Base-by-base conservation (phyloP, 257 asterid species). In the Prunella vulgaris region DNA sequence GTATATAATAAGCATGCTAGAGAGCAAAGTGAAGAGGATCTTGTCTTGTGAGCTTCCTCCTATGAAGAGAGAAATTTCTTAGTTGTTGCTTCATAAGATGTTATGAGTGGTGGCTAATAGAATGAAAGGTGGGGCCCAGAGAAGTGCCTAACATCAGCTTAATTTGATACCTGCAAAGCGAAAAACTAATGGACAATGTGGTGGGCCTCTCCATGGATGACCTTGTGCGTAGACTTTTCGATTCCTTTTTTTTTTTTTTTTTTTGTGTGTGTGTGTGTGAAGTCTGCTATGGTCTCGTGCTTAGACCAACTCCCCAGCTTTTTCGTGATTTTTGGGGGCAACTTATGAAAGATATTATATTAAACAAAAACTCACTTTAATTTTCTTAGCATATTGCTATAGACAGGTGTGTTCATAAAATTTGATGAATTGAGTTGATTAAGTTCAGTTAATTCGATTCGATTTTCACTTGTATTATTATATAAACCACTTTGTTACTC, bases 31-130 rank as follows among this genome's bases (percentile, higher is more conserved):
- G 6, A 17, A 10, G 66, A 52, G 91, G 69, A 46, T n/a, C 1
- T 46, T 46, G 53, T n/a, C 1, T 46, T 46, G 53, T 46, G 68
- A 74, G 80, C 71, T 88, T 88, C 97, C 70, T 82, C 22, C 54
- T 13, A 73, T 38, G 79, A 63, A 38, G 78, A 56, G 30, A 71
- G 97, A 91, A 91, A 82, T 76, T 91, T 91, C 97, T 64, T 32
- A 37, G 89, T 13, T 78, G 69, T 14, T 82, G 82, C 83, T n/a
- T n/a, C n/a, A 18, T 51, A n/a, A 15, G 28, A 46, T 32, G 53
- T 82, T 76, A 28, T 67, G 38, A 54, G 80, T 32, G 85, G 86
- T 84, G 92, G 88, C 88, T 81, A 81, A 76, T 46, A 80, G 30
- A 62, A 5, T 52, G 20, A 40, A 20, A 20, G n/a, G 18, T 69